Evolutionary conservation across 768 basidiomycete species (phyloP).

Genomic region (Mycena vulgaris): DNA sequence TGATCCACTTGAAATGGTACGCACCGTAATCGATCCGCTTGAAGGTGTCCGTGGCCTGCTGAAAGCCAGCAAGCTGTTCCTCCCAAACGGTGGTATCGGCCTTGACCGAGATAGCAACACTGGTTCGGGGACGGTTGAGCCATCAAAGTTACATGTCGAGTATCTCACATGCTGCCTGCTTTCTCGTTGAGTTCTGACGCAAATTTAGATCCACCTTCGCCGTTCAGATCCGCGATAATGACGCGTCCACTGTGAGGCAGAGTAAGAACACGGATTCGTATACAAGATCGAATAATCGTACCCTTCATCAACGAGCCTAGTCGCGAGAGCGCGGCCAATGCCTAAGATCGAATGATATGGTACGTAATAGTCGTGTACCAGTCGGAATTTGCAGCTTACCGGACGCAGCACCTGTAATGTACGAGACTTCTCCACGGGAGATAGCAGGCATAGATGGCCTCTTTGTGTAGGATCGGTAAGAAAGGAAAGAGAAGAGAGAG

Average conservation of each 20-base stretch:
- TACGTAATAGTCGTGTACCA: background rate
- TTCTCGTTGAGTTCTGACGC: constrained; percentile 39
- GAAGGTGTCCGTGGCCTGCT: constrained; percentile 29
- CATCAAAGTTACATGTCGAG: background rate
- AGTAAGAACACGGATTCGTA: background rate
- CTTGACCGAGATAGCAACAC: constrained; percentile 37
- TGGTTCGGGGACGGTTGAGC: background rate
- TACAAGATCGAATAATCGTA: background rate
- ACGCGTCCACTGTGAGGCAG: constrained; percentile 28
- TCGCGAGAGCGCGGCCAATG: constrained; percentile 34
- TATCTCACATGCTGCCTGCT: constrained; percentile 35
- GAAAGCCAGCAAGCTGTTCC: constrained; percentile 37
- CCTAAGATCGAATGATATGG: constrained; percentile 14
- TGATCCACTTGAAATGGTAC: background rate
- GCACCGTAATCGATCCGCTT: constrained; percentile 40
- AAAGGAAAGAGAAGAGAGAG: background rate
- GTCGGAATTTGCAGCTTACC: constrained; percentile 18
- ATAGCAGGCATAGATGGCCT: constrained; percentile 25
- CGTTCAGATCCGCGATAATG: constrained; percentile 37
- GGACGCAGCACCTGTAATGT: constrained; percentile 32
- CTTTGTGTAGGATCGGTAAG: background rate
- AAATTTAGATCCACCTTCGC: constrained; percentile 26
- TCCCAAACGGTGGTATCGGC: constrained; percentile 39
- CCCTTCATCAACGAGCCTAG: constrained; percentile 36
- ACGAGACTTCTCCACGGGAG: constrained; percentile 32